phyloP scores from a whole-genome alignment of 352 stramenopile species.

The Phytopythium sindhum region DNA sequence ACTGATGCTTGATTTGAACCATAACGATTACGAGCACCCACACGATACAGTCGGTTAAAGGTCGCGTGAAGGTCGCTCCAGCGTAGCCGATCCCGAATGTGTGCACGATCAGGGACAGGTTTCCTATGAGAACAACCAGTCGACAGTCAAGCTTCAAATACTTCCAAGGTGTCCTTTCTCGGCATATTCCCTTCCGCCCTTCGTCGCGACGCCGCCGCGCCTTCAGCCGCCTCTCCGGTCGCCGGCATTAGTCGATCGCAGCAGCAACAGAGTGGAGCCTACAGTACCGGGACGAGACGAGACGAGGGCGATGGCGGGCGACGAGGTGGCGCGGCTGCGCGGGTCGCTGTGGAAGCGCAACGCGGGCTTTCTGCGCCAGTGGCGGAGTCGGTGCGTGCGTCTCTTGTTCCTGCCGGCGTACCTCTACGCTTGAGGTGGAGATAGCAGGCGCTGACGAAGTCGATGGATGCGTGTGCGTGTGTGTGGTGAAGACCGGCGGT shows the following conservation, averaged over 20 bases:
- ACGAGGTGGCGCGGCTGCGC: conserved; percentile 22
- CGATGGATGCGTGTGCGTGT: too few species aligned
- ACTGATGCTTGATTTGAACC: too few species aligned
- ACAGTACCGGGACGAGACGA: background rate
- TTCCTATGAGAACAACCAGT: too few species aligned
- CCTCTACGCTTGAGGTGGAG: background rate
- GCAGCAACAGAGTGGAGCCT: background rate
- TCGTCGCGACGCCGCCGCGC: too few species aligned
- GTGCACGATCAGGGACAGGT: too few species aligned
- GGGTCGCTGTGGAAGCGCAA: conserved; percentile 69
- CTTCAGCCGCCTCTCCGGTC: too few species aligned
- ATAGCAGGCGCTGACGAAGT: background rate
- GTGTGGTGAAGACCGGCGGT: conserved; percentile 25
- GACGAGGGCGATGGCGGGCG: background rate
- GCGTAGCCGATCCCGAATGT: background rate
- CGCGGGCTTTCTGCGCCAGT: conserved; percentile 58
- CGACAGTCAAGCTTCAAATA: background rate
- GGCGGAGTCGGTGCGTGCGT: conserved; percentile 41
- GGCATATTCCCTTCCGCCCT: too few species aligned
- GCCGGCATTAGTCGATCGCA: too few species aligned
- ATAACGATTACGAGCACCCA: too few species aligned
- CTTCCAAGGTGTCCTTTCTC: background rate
- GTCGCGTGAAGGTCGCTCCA: background rate
- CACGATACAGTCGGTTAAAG: too few species aligned
- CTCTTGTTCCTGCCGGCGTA: background rate